These are phyloP conservation scores for Penicillium robsamsonii DNA, from an alignment of 495 filamentous ascomycete genomes.

Conservation along the genomic window DNA sequence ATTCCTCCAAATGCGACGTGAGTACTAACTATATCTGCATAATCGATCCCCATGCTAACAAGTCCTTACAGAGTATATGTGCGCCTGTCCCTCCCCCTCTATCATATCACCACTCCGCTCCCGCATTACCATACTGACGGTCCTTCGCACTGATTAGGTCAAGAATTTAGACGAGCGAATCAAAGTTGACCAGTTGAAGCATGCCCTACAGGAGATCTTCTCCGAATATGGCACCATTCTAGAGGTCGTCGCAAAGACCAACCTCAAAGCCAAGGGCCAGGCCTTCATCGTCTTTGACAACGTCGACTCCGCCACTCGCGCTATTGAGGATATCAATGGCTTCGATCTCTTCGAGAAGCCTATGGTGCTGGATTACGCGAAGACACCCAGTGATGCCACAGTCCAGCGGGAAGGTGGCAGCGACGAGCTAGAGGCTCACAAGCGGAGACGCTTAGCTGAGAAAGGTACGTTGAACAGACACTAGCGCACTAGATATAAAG, in stretches of 20 bases:
- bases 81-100: slow-evolving; percentile 26
- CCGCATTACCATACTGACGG: slow-evolving; percentile 16
- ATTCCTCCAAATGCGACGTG: slow-evolving; percentile 52
- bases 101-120: slow-evolving; percentile 16
- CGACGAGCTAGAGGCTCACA: slow-evolving; percentile 85
- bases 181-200: slow-evolving; percentile 74
- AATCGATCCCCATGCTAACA: slow-evolving; percentile 18
- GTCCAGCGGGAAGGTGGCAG: slow-evolving; percentile 68
- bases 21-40: slow-evolving; percentile 13
- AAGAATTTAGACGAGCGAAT: slow-evolving; percentile 92
- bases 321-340: slow-evolving; percentile 86
- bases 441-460: slow-evolving; percentile 80
- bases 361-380: slow-evolving; percentile 84
- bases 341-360: slow-evolving; percentile 94
- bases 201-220: slow-evolving; percentile 76
- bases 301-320: slow-evolving; percentile 68
- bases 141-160: slow-evolving; percentile 50
- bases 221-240: slow-evolving; percentile 86
- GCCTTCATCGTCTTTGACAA: slow-evolving; percentile 93
- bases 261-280: slow-evolving; percentile 90
- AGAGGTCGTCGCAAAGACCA: slow-evolving; percentile 90
- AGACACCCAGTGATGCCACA: slow-evolving; percentile 83
- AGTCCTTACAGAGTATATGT: slow-evolving; percentile 51
- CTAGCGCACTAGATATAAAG: neutral
- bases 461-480: slow-evolving; percentile 61